Evolutionary conservation across 306 rosid species (phyloP).

Genomic region (Lathyrus sativus): DNA sequence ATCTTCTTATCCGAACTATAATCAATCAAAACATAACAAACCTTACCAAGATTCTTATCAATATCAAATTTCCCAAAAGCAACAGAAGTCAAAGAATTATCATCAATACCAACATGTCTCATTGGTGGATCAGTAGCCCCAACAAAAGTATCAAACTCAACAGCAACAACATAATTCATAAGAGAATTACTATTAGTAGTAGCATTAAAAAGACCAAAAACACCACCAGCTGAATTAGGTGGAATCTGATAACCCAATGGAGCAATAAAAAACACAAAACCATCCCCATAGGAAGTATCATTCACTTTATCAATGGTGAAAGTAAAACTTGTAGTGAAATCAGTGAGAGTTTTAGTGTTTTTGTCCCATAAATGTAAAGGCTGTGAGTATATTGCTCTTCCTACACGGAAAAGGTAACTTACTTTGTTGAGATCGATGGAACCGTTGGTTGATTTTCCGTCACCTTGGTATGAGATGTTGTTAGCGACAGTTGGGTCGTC

Average conservation of each 20-base stretch:
- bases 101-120: constrained; percentile 41
- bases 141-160: constrained; percentile 41
- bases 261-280: constrained; percentile 33
- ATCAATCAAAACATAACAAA: constrained; percentile 18
- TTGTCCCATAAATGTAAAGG: constrained; percentile 41
- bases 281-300: constrained; percentile 1
- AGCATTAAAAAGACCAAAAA: constrained; percentile 39
- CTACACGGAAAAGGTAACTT: constrained; percentile 37
- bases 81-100: constrained; percentile 24
- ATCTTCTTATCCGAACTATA: constrained; percentile 26
- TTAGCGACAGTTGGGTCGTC: background rate
- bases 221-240: constrained; percentile 43
- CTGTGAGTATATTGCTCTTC: constrained; percentile 34
- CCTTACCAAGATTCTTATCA: constrained; percentile 26
- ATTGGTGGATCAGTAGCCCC: constrained; percentile 36
- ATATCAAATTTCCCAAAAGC: constrained; percentile 29
- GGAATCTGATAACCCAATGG: constrained; percentile 40
- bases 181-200: constrained; percentile 37
- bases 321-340: constrained; percentile 38
- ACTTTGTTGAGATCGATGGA: constrained; percentile 42
- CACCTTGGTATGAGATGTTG: constrained; percentile 37
- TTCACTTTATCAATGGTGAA: constrained; percentile 25
- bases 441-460: constrained; percentile 36
- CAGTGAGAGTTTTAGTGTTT: background rate
- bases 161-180: constrained; percentile 33